A percentile compares a stretch with the other conserved stretches of the same genome.
Conservation (phyloP, 106 monocot species). For the Dendrobium chrysotoxum region DNA sequence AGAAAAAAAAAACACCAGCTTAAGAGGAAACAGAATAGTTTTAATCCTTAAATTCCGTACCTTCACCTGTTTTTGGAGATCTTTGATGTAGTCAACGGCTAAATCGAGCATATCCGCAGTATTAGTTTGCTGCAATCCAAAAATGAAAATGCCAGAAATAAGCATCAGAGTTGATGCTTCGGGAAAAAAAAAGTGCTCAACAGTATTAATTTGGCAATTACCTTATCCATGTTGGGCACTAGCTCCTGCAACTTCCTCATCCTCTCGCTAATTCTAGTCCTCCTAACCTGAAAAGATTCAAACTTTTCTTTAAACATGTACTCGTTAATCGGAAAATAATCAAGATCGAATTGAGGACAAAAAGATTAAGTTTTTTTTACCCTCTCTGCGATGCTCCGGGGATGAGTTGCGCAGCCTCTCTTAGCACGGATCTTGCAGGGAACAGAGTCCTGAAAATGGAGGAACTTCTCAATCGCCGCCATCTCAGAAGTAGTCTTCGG, state of each 20-base stretch:
- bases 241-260: constrained; percentile 96
- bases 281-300: constrained; percentile 56
- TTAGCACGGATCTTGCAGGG: constrained; percentile 90
- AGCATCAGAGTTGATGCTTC: too few relatives aligned
- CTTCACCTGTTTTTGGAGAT: constrained; percentile 80
- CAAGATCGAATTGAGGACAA: not conserved
- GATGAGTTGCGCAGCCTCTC: constrained; percentile 86
- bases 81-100: constrained; percentile 91
- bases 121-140: constrained; percentile 67
- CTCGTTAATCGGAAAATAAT: not conserved
- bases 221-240: constrained; percentile 99
- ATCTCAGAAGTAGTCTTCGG: constrained; percentile 65
- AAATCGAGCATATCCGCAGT: constrained; percentile 92
- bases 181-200: not conserved
- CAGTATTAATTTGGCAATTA: constrained; percentile 4
- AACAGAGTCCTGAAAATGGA: constrained; percentile 87
- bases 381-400: constrained; percentile 87
- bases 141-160: not conserved
- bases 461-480: constrained; percentile 53
- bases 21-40: not conserved
- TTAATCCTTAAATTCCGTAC: constrained; percentile 17
- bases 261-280: constrained; percentile 86
- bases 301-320: not conserved
- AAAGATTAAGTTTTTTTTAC: constrained; percentile 18
- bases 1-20: not conserved